These are phyloP conservation scores for Spergularia marina DNA, from an alignment of 148 eudicot species.

Conservation along the genomic window DNA sequence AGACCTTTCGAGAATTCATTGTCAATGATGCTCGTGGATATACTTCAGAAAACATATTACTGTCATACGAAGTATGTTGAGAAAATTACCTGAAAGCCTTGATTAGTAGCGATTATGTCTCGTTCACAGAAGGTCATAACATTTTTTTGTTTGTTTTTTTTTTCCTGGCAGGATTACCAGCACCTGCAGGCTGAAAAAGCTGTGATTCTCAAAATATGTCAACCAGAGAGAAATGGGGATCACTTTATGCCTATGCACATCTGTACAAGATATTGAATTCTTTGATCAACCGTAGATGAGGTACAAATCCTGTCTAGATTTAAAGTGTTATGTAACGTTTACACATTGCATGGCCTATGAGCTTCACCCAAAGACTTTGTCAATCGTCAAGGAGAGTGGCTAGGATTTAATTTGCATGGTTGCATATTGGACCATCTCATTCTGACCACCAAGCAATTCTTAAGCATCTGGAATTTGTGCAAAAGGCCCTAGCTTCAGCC, in stretches of 20 bases:
- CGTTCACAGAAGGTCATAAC: background rate
- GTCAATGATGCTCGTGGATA: background rate
- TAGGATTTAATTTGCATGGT: background rate
- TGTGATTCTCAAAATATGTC: background rate
- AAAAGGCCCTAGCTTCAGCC: background rate
- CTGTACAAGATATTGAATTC: constrained; percentile 5
- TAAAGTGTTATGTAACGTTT: constrained; percentile 3
- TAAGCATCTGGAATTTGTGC: constrained; percentile 9
- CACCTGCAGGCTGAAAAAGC: background rate
- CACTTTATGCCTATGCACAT: background rate
- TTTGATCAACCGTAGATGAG: constrained; percentile 12
- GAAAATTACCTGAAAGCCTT: background rate
- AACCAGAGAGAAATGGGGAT: background rate
- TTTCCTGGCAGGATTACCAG: background rate
- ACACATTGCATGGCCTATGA: background rate
- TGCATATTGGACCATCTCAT: background rate
- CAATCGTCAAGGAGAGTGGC: background rate
- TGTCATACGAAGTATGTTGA: background rate
- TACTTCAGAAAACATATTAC: background rate
- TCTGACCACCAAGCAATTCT: background rate
- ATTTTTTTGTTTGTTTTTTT: background rate
- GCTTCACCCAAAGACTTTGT: constrained; percentile 8
- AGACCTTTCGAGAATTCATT: background rate
- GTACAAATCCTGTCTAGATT: constrained; percentile 22
- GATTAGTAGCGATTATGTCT: background rate